phyloP scores from a whole-genome alignment of 768 basidiomycete species.

The Galerina sulciceps region DNA sequence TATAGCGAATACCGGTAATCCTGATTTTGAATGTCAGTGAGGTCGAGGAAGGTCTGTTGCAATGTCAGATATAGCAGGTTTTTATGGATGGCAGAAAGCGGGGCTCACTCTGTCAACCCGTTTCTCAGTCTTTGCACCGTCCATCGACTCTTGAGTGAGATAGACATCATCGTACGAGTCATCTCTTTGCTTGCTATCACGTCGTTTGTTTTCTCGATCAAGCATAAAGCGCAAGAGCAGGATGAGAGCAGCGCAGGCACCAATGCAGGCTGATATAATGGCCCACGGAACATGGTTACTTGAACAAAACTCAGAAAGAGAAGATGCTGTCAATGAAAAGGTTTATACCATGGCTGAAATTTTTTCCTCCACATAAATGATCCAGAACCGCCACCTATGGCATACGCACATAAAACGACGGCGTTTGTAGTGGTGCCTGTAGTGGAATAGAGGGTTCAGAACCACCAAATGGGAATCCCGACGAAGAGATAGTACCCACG shows the following conservation, averaged over 20 bases:
- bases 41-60: conserved; percentile 70
- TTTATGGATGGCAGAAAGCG: not conserved
- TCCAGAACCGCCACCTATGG: conserved; percentile 74
- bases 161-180: conserved; percentile 66
- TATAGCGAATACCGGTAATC: conserved; percentile 75
- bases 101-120: conserved; percentile 66
- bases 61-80: not conserved
- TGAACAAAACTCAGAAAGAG: not conserved
- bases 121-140: conserved; percentile 55
- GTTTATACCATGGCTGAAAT: conserved; percentile 66
- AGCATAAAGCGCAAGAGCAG: conserved; percentile 63
- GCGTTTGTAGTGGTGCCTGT: conserved; percentile 77
- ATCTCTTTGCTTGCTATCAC: conserved; percentile 56
- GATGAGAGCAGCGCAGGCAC: conserved; percentile 55
- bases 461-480: too few species aligned
- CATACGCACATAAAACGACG: conserved; percentile 73
- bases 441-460: too few species aligned
- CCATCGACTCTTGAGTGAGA: conserved; percentile 45
- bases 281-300: conserved; percentile 80
- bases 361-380: conserved; percentile 78
- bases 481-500: conserved; percentile 39
- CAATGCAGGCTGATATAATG: conserved; percentile 67
- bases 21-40: conserved; percentile 74
- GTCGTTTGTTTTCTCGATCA: conserved; percentile 61
- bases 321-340: not conserved